Evolutionary conservation across 192 early-diverging fungal genomes (phyloP).

Genomic region (Coemansia sp.): DNA sequence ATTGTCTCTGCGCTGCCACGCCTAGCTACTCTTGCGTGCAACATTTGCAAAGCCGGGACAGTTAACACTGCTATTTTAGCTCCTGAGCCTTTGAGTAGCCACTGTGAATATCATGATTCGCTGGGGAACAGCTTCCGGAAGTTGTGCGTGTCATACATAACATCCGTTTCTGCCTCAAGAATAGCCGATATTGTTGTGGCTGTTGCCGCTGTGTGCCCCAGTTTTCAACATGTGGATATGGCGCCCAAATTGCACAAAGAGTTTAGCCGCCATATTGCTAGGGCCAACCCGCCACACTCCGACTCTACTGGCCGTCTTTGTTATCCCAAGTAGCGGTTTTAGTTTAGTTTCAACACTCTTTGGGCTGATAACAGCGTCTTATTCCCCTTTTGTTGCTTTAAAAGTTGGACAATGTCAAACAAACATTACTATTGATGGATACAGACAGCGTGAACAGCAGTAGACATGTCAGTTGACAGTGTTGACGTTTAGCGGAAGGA

Average conservation of each 20-base stretch:
- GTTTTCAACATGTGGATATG: not conserved
- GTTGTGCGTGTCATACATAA: not conserved
- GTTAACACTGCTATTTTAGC: not conserved
- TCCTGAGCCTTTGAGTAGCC: not conserved
- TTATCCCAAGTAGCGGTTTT: too few species aligned
- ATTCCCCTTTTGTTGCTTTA: too few species aligned
- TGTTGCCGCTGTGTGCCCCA: not conserved
- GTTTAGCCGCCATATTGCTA: too few species aligned
- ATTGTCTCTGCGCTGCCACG: not conserved
- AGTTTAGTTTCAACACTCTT: too few species aligned
- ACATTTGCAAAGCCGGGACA: not conserved
- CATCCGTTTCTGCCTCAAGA: not conserved
- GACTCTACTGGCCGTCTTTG: too few species aligned
- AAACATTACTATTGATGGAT: too few species aligned
- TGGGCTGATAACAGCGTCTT: too few species aligned
- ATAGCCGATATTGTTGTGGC: not conserved
- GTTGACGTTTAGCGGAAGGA: too few species aligned
- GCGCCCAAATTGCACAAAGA: not conserved
- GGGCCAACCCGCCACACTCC: too few species aligned
- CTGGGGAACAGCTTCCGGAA: not conserved
- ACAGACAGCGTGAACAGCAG: too few species aligned
- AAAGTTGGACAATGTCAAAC: too few species aligned
- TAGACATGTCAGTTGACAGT: too few species aligned
- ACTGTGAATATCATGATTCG: not conserved
- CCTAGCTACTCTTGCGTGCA: not conserved